Evolutionary conservation across 768 basidiomycete genomes (phyloP), one percentile per base, ranked within the genome.

Genomic region (Panaeolus papilionaceus): DNA sequence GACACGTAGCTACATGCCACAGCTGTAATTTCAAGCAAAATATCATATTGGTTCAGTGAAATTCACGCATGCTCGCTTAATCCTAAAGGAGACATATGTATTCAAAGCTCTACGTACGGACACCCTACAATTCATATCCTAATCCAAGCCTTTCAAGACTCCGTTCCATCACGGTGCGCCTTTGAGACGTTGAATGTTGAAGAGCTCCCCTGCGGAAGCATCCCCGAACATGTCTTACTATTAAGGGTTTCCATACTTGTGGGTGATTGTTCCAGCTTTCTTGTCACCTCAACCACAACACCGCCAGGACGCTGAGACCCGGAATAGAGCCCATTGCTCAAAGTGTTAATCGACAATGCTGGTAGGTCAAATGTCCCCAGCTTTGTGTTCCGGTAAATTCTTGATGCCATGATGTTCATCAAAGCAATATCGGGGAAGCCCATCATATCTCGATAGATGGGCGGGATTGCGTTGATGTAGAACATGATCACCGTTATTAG

Each of bases 371-470:
- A 70, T 1, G 64, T 37, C 14, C 66, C 66, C 33, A 62, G 42
- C 38, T 70, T 71, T 5, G 68, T 66, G 37, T 66, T 67, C 7
- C 70, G 62, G 20, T 38, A 63, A 38, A 63, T 63, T 1, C 39
- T 42, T 10, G 38, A 38, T 4, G 62, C 37, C 26, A 63, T 28
- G 11, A 63, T 26, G 20, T 42, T 63, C 38, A 42, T 63, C 38
- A 63, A 28, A 4, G 38, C 62, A 8, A 42, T 42, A 39, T 63
- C 62, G 37, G 62, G 62, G 10, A 38, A 40, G 26, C 38, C 38
- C 4, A 63, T 12, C 3, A 63, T 5, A 8, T 42, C 4, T 12
- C 39, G 38, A 42, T 38, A 63, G 3, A 18, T 44, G 10, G 62
- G 23, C 16, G 62, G 26, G 40, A 28, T 38, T 2, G 26, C 37